phyloP scores from a whole-genome alignment of 83 land plant genomes.

The Picea abies region DNA sequence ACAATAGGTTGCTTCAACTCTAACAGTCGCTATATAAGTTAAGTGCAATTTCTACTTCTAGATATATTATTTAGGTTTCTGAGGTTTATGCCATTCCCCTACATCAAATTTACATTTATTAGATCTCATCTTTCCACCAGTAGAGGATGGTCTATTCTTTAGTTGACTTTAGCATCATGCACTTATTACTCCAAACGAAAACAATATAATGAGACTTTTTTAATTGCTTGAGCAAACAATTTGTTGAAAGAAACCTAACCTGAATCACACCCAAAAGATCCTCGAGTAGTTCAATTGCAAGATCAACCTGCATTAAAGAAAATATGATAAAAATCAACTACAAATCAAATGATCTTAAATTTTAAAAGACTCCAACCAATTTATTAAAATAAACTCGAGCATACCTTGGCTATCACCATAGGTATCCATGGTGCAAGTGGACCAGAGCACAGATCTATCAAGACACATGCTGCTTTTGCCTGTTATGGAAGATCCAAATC shows the following conservation, averaged over 20 bases:
- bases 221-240: constrained; percentile 6
- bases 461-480: constrained; percentile 89
- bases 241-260: constrained; percentile 38
- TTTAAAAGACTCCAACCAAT: background rate
- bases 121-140: background rate
- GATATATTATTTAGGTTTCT: background rate
- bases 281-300: constrained; percentile 84
- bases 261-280: constrained; percentile 79
- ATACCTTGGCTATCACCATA: constrained; percentile 83
- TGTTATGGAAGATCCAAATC: constrained; percentile 20
- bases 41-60: background rate
- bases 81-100: background rate
- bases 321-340: background rate
- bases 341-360: background rate
- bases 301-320: constrained; percentile 64
- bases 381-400: background rate
- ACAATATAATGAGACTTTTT: background rate
- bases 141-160: background rate
- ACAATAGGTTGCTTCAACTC: background rate
- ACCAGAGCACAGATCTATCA: constrained; percentile 87
- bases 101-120: background rate
- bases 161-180: background rate
- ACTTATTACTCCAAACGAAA: background rate
- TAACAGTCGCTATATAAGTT: background rate
- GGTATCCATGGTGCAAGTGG: constrained; percentile 88